Evolutionary conservation across 805 yeast species (phyloP).

Genomic region (Kazachstania kunashirensis): DNA sequence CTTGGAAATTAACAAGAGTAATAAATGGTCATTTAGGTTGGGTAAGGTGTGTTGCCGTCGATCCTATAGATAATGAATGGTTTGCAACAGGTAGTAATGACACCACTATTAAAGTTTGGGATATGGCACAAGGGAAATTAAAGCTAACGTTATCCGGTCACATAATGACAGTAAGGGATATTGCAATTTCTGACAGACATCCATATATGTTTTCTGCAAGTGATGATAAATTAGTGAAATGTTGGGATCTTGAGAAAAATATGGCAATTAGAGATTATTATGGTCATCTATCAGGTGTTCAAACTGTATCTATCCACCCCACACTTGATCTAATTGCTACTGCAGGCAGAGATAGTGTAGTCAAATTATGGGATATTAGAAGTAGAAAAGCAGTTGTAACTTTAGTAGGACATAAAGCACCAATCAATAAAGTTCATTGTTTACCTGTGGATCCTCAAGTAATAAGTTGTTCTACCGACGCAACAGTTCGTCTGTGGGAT

Average conservation of each 20-base stretch:
- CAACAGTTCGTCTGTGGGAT: conserved; percentile 87
- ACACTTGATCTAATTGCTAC: conserved; percentile 71
- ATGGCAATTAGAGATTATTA: conserved; percentile 77
- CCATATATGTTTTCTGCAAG: conserved; percentile 89
- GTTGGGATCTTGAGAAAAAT: conserved; percentile 93
- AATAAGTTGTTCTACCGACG: conserved; percentile 72
- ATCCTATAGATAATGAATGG: conserved; percentile 75
- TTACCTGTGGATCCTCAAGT: conserved; percentile 78
- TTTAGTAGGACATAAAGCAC: conserved; percentile 69
- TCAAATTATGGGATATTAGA: conserved; percentile 90
- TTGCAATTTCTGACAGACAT: conserved; percentile 61
- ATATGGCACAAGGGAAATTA: conserved; percentile 58
- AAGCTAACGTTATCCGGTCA: conserved; percentile 82
- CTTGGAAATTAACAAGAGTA: conserved; percentile 66
- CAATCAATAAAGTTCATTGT: conserved; percentile 59
- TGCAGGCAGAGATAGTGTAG: conserved; percentile 82
- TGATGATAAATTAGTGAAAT: conserved; percentile 84
- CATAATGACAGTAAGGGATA: conserved; percentile 74
- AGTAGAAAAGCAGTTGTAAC: conserved; percentile 66
- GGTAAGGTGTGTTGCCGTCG: conserved; percentile 74
- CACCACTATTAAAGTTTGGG: conserved; percentile 86
- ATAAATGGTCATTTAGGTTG: conserved; percentile 89
- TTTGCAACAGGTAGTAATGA: conserved; percentile 90
- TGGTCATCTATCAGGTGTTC: conserved; percentile 89
- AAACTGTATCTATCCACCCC: conserved; percentile 78